Conservation (phyloP, 2,329 filamentous ascomycete species). For the Penicillium olsonii region DNA sequence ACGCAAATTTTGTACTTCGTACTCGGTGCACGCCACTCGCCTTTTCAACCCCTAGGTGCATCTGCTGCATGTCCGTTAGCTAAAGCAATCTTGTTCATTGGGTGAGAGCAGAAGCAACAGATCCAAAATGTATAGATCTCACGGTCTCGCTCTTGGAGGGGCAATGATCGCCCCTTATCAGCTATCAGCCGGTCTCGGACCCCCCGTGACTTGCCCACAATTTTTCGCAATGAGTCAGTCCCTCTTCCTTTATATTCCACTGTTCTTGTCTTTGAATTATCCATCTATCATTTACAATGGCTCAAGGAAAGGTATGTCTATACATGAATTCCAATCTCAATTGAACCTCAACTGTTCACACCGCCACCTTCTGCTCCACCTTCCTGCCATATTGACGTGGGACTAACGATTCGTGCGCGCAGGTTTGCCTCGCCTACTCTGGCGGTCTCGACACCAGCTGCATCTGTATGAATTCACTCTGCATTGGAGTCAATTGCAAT, state of each 20-base stretch:
- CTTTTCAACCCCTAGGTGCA: not conserved
- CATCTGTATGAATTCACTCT: constrained; percentile 47
- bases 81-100: not conserved
- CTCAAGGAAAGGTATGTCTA: constrained; percentile 27
- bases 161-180: constrained; percentile 18
- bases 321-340: not conserved
- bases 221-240: constrained; percentile 26
- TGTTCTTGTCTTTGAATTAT: constrained; percentile 8
- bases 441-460: constrained; percentile 62
- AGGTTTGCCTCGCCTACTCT: constrained; percentile 43
- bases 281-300: constrained; percentile 23
- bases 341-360: constrained; percentile 5
- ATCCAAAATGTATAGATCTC: not conserved
- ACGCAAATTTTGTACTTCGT: too few relatives aligned
- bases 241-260: constrained; percentile 15
- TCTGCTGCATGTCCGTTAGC: not conserved
- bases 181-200: constrained; percentile 25
- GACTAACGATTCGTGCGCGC: constrained; percentile 17
- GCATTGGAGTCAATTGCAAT: constrained; percentile 7
- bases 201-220: constrained; percentile 26
- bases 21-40: too few relatives aligned
- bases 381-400: constrained; percentile 6
- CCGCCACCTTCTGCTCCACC: constrained; percentile 15
- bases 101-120: not conserved
- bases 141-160: constrained; percentile 4